A percentile compares a stretch with the other conserved stretches of the same genome.
These are phyloP conservation scores for Penicillium janthinellum DNA, from an alignment of 2,329 filamentous ascomycete species.

Conservation along the genomic window DNA sequence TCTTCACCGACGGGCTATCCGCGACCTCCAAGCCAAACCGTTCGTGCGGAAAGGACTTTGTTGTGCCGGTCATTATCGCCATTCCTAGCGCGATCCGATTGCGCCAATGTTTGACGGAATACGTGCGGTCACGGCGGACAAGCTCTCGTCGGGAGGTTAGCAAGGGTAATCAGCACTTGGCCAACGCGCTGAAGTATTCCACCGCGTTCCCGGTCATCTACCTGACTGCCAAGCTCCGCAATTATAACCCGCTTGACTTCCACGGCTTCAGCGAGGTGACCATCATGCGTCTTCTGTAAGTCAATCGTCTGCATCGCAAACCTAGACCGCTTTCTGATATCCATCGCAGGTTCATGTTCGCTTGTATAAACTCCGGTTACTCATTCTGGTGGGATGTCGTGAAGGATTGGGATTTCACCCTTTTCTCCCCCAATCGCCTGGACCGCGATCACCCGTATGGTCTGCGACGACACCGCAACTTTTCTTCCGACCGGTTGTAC, in stretches of 20 bases:
- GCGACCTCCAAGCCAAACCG: conserved; percentile 82
- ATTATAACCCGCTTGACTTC: conserved; percentile 55
- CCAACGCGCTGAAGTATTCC: conserved; percentile 94
- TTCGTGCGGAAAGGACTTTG: conserved; percentile 73
- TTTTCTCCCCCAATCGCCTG: conserved; percentile 67
- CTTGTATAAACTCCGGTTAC: conserved; percentile 82
- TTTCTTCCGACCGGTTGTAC: conserved; percentile 73
- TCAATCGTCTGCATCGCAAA: neutral
- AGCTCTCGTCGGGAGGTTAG: conserved; percentile 51
- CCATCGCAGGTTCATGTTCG: conserved; percentile 67
- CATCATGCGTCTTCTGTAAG: conserved; percentile 58
- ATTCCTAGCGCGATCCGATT: conserved; percentile 83
- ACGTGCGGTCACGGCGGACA: conserved; percentile 66
- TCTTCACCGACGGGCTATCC: conserved; percentile 69
- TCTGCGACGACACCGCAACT: conserved; percentile 71
- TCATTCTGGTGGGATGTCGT: conserved; percentile 99
- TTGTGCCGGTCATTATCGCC: conserved; percentile 82
- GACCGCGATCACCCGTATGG: conserved; percentile 72
- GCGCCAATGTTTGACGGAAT: conserved; percentile 90
- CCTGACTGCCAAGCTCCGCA: conserved; percentile 72
- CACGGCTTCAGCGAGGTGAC: conserved; percentile 56
- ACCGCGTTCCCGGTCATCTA: conserved; percentile 90
- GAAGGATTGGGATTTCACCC: conserved; percentile 92
- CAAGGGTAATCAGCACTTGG: conserved; percentile 83
- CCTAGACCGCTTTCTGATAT: neutral